A percentile compares a stretch with the other conserved stretches of the same genome.
These are phyloP conservation scores for Botrytis galanthina DNA, from an alignment of 2,329 filamentous ascomycete species.

Conservation along the genomic window DNA sequence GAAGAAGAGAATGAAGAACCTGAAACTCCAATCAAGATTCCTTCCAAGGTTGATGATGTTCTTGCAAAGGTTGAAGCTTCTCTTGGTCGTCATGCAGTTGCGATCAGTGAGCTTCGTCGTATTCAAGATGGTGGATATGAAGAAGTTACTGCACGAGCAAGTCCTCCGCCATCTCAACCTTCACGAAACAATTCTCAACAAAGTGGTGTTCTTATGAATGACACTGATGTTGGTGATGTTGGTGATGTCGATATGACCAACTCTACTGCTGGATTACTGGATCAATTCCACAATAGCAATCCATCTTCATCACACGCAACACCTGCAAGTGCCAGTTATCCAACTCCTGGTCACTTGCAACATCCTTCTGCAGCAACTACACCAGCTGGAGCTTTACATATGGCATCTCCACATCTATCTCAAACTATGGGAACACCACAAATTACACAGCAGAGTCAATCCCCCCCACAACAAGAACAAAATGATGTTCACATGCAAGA, in stretches of 20 bases:
- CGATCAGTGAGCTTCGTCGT: conserved; percentile 63
- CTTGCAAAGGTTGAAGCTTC: conserved; percentile 70
- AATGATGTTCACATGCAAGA: conserved; percentile 26
- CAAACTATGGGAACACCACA: conserved; percentile 35
- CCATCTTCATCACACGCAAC: conserved; percentile 58
- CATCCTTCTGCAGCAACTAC: conserved; percentile 58
- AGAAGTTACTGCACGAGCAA: conserved; percentile 45
- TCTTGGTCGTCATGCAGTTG: conserved; percentile 64
- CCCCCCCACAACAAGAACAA: conserved; percentile 16
- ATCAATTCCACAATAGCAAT: conserved; percentile 62
- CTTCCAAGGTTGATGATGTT: conserved; percentile 64
- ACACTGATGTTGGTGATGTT: conserved; percentile 60
- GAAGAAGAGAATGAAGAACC: conserved; percentile 47
- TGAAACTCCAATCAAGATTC: conserved; percentile 35
- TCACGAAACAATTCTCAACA: conserved; percentile 56
- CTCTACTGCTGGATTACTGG: conserved; percentile 62
- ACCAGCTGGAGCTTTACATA: conserved; percentile 42
- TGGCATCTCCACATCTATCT: conserved; percentile 46
- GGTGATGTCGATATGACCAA: conserved; percentile 53
- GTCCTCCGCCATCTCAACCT: conserved; percentile 47
- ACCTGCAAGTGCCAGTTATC: conserved; percentile 52
- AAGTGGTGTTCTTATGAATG: conserved; percentile 54
- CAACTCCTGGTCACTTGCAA: conserved; percentile 59
- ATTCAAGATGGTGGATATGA: conserved; percentile 76
- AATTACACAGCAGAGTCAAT: conserved; percentile 18